Conservation (phyloP, 139 green algal genomes). For the Micractinium conductrix region DNA sequence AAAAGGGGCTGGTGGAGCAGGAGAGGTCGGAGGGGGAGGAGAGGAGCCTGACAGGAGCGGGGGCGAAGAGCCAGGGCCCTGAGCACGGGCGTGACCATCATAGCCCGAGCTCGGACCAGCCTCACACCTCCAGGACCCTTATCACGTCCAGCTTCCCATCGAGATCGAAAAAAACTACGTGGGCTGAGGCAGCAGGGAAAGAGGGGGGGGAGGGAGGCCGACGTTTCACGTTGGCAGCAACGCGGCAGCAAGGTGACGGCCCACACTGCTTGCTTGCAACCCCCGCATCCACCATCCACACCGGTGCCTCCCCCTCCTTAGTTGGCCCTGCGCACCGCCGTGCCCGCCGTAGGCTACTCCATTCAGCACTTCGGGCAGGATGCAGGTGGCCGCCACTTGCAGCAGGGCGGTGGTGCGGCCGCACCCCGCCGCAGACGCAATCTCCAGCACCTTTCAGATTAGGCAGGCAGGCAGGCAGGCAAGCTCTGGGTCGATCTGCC, state of each 20-base stretch:
- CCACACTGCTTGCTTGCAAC: background rate
- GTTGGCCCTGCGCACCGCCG: background rate
- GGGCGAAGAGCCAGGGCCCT: no score
- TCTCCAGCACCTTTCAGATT: conserved; percentile 24
- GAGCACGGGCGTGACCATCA: no score
- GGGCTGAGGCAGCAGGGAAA: background rate
- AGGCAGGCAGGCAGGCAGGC: no score
- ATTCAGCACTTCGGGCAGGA: conserved; percentile 14
- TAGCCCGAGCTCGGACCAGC: no score
- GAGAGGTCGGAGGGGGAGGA: background rate
- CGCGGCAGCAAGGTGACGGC: background rate
- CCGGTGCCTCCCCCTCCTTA: background rate
- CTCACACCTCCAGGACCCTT: conserved; percentile 23
- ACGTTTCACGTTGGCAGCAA: background rate
- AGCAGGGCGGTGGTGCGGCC: conserved; percentile 50
- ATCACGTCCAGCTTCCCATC: conserved; percentile 52
- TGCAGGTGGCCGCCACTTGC: conserved; percentile 39
- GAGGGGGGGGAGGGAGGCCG: background rate
- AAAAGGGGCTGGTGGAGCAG: background rate
- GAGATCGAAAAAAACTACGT: conserved; percentile 45
- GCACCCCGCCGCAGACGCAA: conserved; percentile 21
- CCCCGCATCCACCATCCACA: no score
- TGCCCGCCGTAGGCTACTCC: conserved; percentile 34
- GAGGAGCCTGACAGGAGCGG: no score
- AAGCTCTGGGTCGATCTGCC: no score